Conservation (phyloP, 768 basidiomycete species). For the Lactarius evosmus region DNA sequence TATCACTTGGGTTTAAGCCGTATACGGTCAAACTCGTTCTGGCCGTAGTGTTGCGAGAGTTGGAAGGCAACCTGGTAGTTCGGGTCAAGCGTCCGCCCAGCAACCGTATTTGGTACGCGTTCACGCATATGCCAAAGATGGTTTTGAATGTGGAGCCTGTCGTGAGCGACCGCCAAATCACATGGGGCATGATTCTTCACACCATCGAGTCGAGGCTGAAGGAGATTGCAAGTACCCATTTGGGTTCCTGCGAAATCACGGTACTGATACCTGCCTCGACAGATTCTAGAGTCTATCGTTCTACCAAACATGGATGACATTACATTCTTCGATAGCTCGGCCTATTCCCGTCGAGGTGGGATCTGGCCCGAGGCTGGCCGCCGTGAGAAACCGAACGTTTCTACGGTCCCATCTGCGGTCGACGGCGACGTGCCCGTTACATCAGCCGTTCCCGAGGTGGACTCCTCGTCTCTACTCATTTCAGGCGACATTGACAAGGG, state of each 20-base stretch:
- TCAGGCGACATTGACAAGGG: constrained; percentile 30
- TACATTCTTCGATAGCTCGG: constrained; percentile 81
- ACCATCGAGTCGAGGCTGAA: constrained; percentile 87
- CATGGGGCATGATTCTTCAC: constrained; percentile 87
- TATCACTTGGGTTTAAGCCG: constrained; percentile 85
- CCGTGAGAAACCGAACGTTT: constrained; percentile 33
- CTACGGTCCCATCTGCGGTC: constrained; percentile 5
- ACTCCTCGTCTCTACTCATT: constrained; percentile 23
- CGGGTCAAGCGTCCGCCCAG: constrained; percentile 94
- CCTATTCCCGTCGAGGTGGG: constrained; percentile 71
- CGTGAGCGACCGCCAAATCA: constrained; percentile 91
- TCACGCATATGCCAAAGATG: constrained; percentile 86
- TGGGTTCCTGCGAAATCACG: constrained; percentile 5
- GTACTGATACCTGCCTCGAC: constrained; percentile 19
- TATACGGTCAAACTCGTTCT: constrained; percentile 88
- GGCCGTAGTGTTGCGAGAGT: constrained; percentile 80
- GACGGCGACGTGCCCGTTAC: constrained; percentile 34
- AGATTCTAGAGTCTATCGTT: constrained; percentile 94
- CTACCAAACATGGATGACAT: constrained; percentile 99
- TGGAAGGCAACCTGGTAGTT: constrained; percentile 88
- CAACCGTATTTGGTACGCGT: constrained; percentile 94
- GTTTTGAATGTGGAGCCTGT: constrained; percentile 89
- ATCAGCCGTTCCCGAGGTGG: constrained; percentile 37
- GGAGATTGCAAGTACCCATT: constrained; percentile 62
- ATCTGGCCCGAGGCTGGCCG: constrained; percentile 81